A percentile compares a stretch with the other conserved stretches of the same genome.
Conservation (phyloP, 768 basidiomycete species). For the Leccinum incarnatum region DNA sequence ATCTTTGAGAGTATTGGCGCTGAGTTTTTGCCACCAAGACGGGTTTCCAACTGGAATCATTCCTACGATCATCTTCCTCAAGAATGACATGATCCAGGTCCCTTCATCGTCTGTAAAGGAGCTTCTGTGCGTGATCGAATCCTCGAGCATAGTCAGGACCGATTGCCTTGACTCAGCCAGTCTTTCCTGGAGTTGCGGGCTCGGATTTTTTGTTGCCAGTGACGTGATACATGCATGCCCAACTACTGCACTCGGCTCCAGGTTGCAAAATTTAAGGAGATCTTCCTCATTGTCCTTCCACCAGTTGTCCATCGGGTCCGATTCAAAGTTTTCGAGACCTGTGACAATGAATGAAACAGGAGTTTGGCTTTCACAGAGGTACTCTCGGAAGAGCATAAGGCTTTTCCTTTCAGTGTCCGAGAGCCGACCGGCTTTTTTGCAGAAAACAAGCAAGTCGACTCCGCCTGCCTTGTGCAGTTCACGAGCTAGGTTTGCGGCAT, state of each 20-base stretch:
- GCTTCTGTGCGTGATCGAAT: slow-evolving; percentile 18
- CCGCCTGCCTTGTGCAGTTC: slow-evolving; percentile 29
- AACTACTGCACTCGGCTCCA: slow-evolving; percentile 12
- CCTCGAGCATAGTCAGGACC: slow-evolving; percentile 20
- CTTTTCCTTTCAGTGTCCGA: slow-evolving; percentile 26
- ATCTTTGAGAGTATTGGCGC: slow-evolving; percentile 4
- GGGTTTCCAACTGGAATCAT: slow-evolving; percentile 9
- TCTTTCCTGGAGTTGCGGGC: slow-evolving; percentile 1
- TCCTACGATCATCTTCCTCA: slow-evolving; percentile 15
- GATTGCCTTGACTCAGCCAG: slow-evolving; percentile 11
- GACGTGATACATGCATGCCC: slow-evolving; percentile 33
- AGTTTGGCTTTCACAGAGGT: slow-evolving; percentile 36
- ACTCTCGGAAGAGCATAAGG: slow-evolving; percentile 36
- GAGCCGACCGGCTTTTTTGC: slow-evolving; percentile 32
- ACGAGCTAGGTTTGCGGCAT: slow-evolving; percentile 29
- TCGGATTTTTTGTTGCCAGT: not conserved
- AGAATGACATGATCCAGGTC: slow-evolving; percentile 23
- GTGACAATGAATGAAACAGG: slow-evolving; percentile 40
- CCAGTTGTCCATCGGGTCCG: slow-evolving; percentile 30
- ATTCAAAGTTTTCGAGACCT: slow-evolving; percentile 29
- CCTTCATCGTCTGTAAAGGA: slow-evolving; percentile 11
- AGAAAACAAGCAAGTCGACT: slow-evolving; percentile 39
- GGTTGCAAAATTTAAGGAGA: slow-evolving; percentile 7
- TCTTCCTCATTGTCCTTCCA: slow-evolving; percentile 21
- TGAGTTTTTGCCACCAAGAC: slow-evolving; percentile 6